Conservation (phyloP, 768 basidiomycete genomes). For the Lactarius sp. region DNA sequence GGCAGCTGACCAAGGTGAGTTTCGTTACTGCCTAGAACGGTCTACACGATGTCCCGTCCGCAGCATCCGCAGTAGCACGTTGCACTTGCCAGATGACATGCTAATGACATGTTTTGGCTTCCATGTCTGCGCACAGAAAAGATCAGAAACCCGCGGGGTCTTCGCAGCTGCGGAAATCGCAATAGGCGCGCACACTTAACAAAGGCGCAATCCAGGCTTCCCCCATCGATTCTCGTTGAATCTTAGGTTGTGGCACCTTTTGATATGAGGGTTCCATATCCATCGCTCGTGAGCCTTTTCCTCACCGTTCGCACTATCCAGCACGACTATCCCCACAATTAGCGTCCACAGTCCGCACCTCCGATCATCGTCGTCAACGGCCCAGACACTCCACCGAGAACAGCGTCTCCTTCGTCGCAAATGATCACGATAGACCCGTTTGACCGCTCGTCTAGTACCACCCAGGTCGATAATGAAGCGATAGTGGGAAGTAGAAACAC, state of each 20-base stretch:
- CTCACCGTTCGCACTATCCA: neutral
- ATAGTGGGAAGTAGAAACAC: neutral
- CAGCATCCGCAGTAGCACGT: conserved; percentile 7
- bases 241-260: conserved; percentile 11
- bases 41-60: neutral
- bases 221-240: neutral
- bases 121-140: neutral
- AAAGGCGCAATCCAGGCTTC: neutral
- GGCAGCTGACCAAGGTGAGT: neutral
- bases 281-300: neutral
- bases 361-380: neutral
- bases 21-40: neutral
- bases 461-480: conserved; percentile 4
- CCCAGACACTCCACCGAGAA: neutral
- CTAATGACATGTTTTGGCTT: neutral
- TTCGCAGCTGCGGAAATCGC: conserved; percentile 3
- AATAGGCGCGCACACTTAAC: conserved; percentile 12
- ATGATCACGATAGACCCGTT: neutral
- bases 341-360: neutral
- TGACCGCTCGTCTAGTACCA: conserved; percentile 2
- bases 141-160: neutral
- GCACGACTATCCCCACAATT: neutral
- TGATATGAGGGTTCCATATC: neutral
- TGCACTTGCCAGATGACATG: too few relatives aligned
- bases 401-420: neutral